These are phyloP conservation scores for Daldinia eschscholtzii DNA, from an alignment of 2,329 filamentous ascomycete genomes.

Conservation along the genomic window DNA sequence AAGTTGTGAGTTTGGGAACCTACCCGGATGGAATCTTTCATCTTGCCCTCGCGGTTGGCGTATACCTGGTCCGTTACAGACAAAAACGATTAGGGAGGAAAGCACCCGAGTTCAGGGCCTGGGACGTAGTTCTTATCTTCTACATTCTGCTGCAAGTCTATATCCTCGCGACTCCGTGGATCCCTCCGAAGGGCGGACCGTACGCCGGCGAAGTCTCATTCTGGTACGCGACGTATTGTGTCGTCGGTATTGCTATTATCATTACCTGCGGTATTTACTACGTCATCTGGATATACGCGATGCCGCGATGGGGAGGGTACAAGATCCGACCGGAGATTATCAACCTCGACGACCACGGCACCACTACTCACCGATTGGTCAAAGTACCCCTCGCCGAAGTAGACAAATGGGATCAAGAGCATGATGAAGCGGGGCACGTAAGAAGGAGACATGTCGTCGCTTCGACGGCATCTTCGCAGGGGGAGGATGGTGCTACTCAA, in stretches of 20 bases:
- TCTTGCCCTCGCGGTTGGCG: constrained; percentile 66
- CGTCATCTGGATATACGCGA: constrained; percentile 66
- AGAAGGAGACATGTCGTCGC: constrained; percentile 29
- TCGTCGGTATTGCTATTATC: constrained; percentile 72
- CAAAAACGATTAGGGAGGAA: constrained; percentile 64
- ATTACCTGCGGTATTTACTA: constrained; percentile 69
- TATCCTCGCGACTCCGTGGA: constrained; percentile 78
- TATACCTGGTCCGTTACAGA: constrained; percentile 69
- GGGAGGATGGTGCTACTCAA: constrained; percentile 15
- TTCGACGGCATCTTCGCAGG: constrained; percentile 20
- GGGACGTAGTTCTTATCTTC: constrained; percentile 70
- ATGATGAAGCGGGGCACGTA: constrained; percentile 63
- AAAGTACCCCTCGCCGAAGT: constrained; percentile 66
- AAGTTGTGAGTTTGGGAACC: constrained; percentile 69
- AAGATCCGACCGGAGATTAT: constrained; percentile 67
- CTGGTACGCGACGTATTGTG: constrained; percentile 78
- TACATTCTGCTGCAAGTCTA: constrained; percentile 71
- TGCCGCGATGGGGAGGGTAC: constrained; percentile 68
- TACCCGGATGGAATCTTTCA: constrained; percentile 72
- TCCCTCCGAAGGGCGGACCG: constrained; percentile 70
- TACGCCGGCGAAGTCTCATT: constrained; percentile 76
- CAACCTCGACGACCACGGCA: constrained; percentile 61
- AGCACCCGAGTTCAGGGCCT: constrained; percentile 67
- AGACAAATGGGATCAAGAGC: constrained; percentile 68
- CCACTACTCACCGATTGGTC: constrained; percentile 62